These are phyloP conservation scores for Aspergillus brasiliensis DNA, from an alignment of 2,329 filamentous ascomycete species.

Conservation along the genomic window DNA sequence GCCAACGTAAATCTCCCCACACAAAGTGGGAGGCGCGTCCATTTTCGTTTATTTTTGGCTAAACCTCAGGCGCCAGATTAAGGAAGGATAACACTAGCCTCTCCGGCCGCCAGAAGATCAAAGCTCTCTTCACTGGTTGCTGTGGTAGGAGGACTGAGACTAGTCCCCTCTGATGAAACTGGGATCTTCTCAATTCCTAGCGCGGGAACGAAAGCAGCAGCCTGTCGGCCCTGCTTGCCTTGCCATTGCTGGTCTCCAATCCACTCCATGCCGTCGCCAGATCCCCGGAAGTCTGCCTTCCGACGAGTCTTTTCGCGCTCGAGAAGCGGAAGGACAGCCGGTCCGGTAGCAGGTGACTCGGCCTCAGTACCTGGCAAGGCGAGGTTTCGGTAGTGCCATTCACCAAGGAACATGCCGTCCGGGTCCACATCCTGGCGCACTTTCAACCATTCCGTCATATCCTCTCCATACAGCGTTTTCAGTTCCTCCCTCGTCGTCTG, in stretches of 20 bases:
- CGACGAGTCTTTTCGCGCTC: constrained; percentile 46
- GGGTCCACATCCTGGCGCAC: constrained; percentile 73
- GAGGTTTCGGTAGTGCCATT: constrained; percentile 80
- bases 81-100: constrained; percentile 46
- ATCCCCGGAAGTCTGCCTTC: constrained; percentile 27
- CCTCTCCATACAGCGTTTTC: constrained; percentile 67
- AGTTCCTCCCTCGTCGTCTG: constrained; percentile 62
- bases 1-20: too few relatives aligned
- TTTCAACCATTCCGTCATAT: constrained; percentile 66
- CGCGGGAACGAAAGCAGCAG: constrained; percentile 9
- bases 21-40: too few relatives aligned
- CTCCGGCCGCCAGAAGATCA: constrained; percentile 47
- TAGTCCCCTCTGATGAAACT: constrained; percentile 10
- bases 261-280: constrained; percentile 47
- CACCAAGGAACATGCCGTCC: constrained; percentile 83
- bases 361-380: constrained; percentile 37
- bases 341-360: constrained; percentile 14
- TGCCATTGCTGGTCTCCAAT: constrained; percentile 41
- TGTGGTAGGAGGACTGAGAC: constrained; percentile 41
- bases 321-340: constrained; percentile 38
- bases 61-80: not conserved
- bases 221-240: constrained; percentile 5
- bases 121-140: constrained; percentile 52
- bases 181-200: constrained; percentile 14
- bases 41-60: too few relatives aligned